Evolutionary conservation across 2,329 filamentous ascomycete genomes (phyloP).

Genomic region (Arthrobotrys megalospora): DNA sequence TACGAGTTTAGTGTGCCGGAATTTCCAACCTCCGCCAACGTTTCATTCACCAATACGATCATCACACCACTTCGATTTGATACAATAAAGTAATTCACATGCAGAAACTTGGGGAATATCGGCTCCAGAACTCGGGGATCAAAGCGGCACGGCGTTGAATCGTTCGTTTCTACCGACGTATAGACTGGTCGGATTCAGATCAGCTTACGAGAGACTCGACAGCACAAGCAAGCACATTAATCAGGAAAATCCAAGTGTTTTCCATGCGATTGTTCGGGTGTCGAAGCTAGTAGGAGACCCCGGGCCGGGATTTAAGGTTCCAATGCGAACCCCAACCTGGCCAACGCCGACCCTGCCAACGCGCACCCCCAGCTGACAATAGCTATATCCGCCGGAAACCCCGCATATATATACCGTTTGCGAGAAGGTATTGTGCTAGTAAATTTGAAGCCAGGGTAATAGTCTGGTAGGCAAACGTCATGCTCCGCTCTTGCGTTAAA

Average conservation of each 20-base stretch:
- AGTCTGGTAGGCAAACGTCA: background rate
- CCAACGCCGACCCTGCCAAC: background rate
- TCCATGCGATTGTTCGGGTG: too few species aligned
- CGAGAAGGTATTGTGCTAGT: background rate
- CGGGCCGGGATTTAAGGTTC: background rate
- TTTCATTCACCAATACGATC: slow-evolving; percentile 1
- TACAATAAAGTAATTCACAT: slow-evolving; percentile 10
- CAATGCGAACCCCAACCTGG: background rate
- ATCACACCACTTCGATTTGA: slow-evolving; percentile 12
- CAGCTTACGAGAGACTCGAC: slow-evolving; percentile 4
- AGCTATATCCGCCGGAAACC: background rate
- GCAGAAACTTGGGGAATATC: background rate
- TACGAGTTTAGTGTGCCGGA: background rate
- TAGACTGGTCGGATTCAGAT: slow-evolving; percentile 1
- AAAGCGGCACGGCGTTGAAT: background rate
- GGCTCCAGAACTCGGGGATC: background rate
- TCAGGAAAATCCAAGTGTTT: background rate
- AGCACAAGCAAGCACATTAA: background rate
- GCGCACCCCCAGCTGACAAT: background rate
- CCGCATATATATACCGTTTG: background rate
- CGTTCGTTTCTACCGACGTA: background rate
- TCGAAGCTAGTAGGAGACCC: too few species aligned
- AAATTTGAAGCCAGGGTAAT: background rate
- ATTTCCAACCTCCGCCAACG: background rate
- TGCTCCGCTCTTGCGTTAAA: background rate